Evolutionary conservation across 768 basidiomycete species (phyloP), one percentile per base, ranked within the genome.

Genomic region (Russula griseocarnosa): DNA sequence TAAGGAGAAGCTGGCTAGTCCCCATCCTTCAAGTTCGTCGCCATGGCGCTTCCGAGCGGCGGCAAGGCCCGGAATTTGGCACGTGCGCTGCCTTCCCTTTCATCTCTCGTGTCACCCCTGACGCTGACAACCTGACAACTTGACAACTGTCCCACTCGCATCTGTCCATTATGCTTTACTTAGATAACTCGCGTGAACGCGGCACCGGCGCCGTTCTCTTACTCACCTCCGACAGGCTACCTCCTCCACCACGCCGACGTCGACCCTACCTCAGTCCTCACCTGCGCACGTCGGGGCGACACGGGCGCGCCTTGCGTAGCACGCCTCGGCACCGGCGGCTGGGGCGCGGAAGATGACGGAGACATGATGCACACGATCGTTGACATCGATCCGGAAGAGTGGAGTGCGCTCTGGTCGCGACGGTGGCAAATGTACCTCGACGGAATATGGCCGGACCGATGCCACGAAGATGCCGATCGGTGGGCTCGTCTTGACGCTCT

Each of bases 391-490:
- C 67, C 65, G 11, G 66, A 67, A 1, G 67, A 68, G 11, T 68
- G 67, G 67, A 40, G 22, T 5, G 55, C 55, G 1, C 54, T 58
- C 5, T 68, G 67, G 67, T 55, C 58, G 18, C 66, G 67, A 28
- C 32, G 58, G 7, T 68, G 67, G 67, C 42, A 67, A 8, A 68
- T 68, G 66, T 68, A 68, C 47, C 52, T 68, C 14, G 60, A 60
- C 11, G 61, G 67, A 44, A 57, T 68, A 26, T 28, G 55, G 26
- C 47, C 34, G 1, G 65, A 67, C 38, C 49, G 60, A 24, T 55
- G 58, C 22, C 56, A 66, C 40, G 61, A 60, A 10, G 67, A 68
- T 34, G 50, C 54, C 18, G 52, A 50, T 14, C 50, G 38, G n/a
- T 68, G 67, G 67, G 66, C 50, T 3, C 66, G 67, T 24, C 61